Evolutionary conservation across 2,329 filamentous ascomycete genomes (phyloP).

Genomic region (Curvularia lunata): DNA sequence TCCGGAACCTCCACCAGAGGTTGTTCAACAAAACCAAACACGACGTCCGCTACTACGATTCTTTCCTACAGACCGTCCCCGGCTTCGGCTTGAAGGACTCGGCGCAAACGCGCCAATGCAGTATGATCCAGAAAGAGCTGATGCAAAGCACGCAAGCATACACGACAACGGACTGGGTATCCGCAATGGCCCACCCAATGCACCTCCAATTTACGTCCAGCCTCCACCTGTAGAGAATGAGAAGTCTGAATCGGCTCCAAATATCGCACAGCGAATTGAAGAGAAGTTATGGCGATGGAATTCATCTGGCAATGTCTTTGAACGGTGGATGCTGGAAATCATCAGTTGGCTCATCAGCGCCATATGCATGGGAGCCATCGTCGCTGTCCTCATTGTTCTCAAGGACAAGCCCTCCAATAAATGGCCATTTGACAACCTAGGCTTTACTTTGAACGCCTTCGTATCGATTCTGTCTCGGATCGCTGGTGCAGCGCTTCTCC

Average conservation of each 20-base stretch:
- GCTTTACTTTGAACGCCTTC: constrained; percentile 36
- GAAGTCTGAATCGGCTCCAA: constrained; percentile 3
- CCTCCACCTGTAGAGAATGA: constrained; percentile 6
- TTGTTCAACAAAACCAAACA: constrained; percentile 5
- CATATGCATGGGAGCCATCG: constrained; percentile 30
- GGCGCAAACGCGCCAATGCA: constrained; percentile 21
- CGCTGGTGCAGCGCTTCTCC: constrained; percentile 35
- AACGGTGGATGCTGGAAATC: constrained; percentile 36
- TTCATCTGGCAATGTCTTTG: constrained; percentile 22
- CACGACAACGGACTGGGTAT: constrained; percentile 19
- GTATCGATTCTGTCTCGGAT: constrained; percentile 39
- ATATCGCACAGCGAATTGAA: constrained; percentile 37
- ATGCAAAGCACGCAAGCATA: neutral
- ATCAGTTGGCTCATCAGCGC: constrained; percentile 38
- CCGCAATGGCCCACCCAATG: neutral
- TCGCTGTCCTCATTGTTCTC: constrained; percentile 21
- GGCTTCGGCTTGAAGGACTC: constrained; percentile 20
- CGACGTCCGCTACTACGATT: constrained; percentile 25
- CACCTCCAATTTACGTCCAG: constrained; percentile 18
- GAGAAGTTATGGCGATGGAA: constrained; percentile 26
- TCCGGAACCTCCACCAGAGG: constrained; percentile 27
- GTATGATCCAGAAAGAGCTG: neutral
- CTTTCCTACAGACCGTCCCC: constrained; percentile 21
- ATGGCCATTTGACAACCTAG: constrained; percentile 21
- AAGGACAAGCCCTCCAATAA: constrained; percentile 9